Evolutionary conservation across 1,284 basidiomycete species (phyloP).

Genomic region (Ustilago bromivora): DNA sequence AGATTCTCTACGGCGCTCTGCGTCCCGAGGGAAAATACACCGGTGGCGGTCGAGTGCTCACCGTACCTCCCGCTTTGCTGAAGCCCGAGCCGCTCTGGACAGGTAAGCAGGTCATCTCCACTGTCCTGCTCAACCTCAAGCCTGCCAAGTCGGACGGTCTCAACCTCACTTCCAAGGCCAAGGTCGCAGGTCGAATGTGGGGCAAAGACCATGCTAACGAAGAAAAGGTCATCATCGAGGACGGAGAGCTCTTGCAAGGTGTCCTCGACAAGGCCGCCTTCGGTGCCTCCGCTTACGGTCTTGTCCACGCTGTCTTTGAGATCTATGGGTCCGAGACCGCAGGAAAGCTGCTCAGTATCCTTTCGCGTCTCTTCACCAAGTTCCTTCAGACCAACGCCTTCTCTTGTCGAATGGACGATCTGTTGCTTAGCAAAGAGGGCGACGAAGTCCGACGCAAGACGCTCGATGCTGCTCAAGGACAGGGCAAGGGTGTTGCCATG

Average conservation of each 20-base stretch:
- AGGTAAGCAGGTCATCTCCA: slow-evolving; percentile 90
- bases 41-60: slow-evolving; percentile 79
- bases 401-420: slow-evolving; percentile 98
- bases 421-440: slow-evolving; percentile 86
- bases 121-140: slow-evolving; percentile 80
- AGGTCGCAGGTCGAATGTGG: slow-evolving; percentile 86
- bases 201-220: slow-evolving; percentile 75
- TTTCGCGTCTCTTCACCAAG: slow-evolving; percentile 95
- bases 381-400: slow-evolving; percentile 97
- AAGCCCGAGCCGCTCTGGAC: slow-evolving; percentile 94
- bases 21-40: slow-evolving; percentile 85
- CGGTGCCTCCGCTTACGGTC: slow-evolving; percentile 93
- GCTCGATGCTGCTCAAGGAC: slow-evolving; percentile 77
- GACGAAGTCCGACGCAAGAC: slow-evolving; percentile 80
- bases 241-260: slow-evolving; percentile 93
- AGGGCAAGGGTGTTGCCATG: slow-evolving; percentile 88
- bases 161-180: slow-evolving; percentile 87
- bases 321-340: slow-evolving; percentile 93
- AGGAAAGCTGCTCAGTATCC: slow-evolving; percentile 89
- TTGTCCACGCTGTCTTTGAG: slow-evolving; percentile 98
- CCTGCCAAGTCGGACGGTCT: slow-evolving; percentile 84
- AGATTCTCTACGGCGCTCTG: slow-evolving; percentile 94
- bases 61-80: slow-evolving; percentile 90
- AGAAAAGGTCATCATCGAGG: slow-evolving; percentile 88
- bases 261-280: slow-evolving; percentile 97